Conservation (phyloP, 139 green algal genomes). For the Dunaliella primolecta region DNA sequence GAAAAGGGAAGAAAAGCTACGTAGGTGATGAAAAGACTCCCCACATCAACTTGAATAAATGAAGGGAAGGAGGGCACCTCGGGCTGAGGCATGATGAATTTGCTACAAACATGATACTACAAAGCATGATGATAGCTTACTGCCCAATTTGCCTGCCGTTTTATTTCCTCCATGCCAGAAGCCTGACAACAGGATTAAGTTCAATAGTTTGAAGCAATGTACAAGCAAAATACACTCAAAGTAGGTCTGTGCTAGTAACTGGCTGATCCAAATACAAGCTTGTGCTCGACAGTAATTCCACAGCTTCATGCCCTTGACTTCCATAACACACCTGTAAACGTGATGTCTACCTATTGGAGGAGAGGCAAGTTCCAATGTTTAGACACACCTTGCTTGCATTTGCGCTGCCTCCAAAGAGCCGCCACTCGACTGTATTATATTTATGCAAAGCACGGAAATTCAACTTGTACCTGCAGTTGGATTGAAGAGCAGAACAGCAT, state of each 20-base stretch:
- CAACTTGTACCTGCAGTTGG: background rate
- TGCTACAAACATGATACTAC: too few species aligned
- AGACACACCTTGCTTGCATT: background rate
- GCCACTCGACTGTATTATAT: background rate
- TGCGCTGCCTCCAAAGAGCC: background rate
- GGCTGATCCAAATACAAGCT: background rate
- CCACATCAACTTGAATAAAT: background rate
- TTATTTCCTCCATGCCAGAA: too few species aligned
- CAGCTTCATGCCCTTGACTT: background rate
- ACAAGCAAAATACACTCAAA: background rate
- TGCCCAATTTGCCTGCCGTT: too few species aligned
- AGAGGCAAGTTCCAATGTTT: background rate
- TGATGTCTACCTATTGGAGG: background rate
- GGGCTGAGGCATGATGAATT: too few species aligned
- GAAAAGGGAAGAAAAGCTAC: background rate
- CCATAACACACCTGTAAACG: background rate
- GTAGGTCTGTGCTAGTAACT: background rate
- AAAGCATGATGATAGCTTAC: too few species aligned
- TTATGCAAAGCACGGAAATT: background rate
- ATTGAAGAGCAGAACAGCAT: background rate
- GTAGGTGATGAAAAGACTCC: background rate
- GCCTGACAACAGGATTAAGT: too few species aligned
- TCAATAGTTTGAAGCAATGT: background rate
- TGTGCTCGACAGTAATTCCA: too few species aligned
- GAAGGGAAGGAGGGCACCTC: too few species aligned